A percentile compares a stretch with the other conserved stretches of the same genome.
These are phyloP conservation scores for Camptophora hylomeconis DNA, from an alignment of 2,329 filamentous ascomycete species.

Conservation along the genomic window DNA sequence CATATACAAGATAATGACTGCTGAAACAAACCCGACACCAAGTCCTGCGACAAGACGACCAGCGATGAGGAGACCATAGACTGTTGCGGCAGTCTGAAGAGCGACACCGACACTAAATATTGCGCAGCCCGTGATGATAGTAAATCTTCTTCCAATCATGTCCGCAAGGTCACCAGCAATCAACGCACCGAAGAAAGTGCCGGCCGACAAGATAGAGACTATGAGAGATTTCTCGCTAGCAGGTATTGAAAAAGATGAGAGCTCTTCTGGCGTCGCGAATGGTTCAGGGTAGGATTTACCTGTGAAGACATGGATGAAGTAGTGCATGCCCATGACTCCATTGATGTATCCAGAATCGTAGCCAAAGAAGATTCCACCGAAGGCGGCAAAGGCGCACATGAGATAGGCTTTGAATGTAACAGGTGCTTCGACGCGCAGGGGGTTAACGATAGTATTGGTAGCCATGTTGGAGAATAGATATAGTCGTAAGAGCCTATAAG, in stretches of 20 bases:
- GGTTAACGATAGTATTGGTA: too few species aligned
- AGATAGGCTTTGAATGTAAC: conserved; percentile 47
- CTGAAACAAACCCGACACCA: conserved; percentile 75
- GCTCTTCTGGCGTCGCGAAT: conserved; percentile 18
- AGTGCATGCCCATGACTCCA: conserved; percentile 38
- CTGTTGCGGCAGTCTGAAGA: conserved; percentile 47
- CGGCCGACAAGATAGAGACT: conserved; percentile 63
- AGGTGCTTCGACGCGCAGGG: conserved; percentile 46
- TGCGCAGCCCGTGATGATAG: conserved; percentile 41
- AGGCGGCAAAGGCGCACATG: conserved; percentile 48
- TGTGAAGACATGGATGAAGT: conserved; percentile 31
- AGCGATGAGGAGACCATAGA: conserved; percentile 62
- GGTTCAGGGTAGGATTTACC: conserved; percentile 15
- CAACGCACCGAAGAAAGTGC: conserved; percentile 67
- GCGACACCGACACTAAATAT: conserved; percentile 58
- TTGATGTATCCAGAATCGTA: conserved; percentile 46
- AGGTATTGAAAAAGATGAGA: conserved; percentile 36
- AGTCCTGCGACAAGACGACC: conserved; percentile 73
- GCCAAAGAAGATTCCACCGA: conserved; percentile 48
- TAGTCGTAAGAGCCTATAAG: too few species aligned
- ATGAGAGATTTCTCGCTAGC: conserved; percentile 50
- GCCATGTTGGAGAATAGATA: too few species aligned
- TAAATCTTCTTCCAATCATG: conserved; percentile 56
- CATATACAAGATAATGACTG: conserved; percentile 84
- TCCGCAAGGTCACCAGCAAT: conserved; percentile 68